Conservation (phyloP, 148 eudicot species). For the Persicaria maculosa region DNA sequence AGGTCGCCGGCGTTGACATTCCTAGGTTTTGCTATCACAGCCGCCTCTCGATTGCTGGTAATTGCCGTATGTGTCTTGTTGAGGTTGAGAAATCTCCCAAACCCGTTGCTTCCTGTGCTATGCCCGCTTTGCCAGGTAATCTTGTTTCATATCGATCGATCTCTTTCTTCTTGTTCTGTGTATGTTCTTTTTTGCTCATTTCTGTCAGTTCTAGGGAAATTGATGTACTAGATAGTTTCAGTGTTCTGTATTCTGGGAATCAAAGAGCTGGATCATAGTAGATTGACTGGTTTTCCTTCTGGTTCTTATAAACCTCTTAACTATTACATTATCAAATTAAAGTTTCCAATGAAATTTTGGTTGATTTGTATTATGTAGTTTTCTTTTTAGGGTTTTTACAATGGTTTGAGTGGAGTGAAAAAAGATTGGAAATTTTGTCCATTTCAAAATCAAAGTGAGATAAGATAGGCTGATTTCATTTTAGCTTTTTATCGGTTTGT, state of each 20-base stretch:
- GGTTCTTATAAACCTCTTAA: no score
- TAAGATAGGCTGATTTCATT: no score
- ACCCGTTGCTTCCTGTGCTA: no score
- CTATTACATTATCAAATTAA: neutral
- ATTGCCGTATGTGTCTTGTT: no score
- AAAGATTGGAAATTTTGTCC: neutral
- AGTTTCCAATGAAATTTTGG: neutral
- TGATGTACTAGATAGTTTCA: neutral
- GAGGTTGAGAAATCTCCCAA: no score
- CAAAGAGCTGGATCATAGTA: neutral
- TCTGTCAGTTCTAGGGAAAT: conserved; percentile 26
- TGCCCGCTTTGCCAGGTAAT: no score
- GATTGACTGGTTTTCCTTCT: neutral
- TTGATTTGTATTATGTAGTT: neutral
- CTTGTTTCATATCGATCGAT: neutral
- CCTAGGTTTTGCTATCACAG: no score
- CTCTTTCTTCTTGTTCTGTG: neutral
- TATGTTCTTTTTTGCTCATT: conserved; percentile 42
- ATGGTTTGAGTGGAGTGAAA: neutral
- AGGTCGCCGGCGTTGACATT: no score
- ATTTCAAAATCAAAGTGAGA: neutral
- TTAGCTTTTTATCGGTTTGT: no score
- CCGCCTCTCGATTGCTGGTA: no score
- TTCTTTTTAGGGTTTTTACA: neutral
- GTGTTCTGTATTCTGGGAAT: neutral